Evolutionary conservation across 1,139 yeast genomes (phyloP), one percentile per base, ranked within the genome.

Genomic region (Suhomyces ambrosiae): DNA sequence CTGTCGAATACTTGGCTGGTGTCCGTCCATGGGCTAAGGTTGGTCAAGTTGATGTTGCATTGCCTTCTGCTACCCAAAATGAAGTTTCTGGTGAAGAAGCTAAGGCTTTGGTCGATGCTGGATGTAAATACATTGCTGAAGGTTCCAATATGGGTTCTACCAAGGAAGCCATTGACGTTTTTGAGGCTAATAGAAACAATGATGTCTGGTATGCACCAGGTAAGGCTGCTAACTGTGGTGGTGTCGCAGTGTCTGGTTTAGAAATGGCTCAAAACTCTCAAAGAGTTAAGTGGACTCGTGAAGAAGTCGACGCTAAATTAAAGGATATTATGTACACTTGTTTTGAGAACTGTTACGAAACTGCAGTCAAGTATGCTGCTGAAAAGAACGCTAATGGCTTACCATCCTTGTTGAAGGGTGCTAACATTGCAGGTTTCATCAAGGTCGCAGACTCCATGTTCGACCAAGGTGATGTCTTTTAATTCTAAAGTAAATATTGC

Each of bases 131-230:
- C 75, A 81, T 92, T 61, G 97, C 98, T 56, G 98, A 92, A 79
- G 98, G 98, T 64, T 92, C 97, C 61, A 92, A 92, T 76, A 92
- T 92, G 98, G 97, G 98, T 63, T 90, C 96, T 54, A 90, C 97
- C 55, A 85, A 85, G 70, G 97, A 90, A 68, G 98, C 98, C 54
- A 88, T 92, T 56, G 89, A 84, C 51, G 89, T 86, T 46, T 90
- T 90, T 54, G 98, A 92, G 79, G 85, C 85, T 57, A 81, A 80
- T 69, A 86, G 97, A 76, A 56, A 74, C 52, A 65, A 78, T 54
- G 76, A 84, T 51, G 87, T 89, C 67, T 92, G 97, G 97, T 90
- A 90, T 72, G 97, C 96, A 58, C 97, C 97, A 65, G 97, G 97
- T 71, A 92, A 92, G 80, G 97, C 97, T 57, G 94, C 97, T 61